Evolutionary conservation across 23 red algal genomes (phyloP).

Genomic region (Agarophyton chilense): DNA sequence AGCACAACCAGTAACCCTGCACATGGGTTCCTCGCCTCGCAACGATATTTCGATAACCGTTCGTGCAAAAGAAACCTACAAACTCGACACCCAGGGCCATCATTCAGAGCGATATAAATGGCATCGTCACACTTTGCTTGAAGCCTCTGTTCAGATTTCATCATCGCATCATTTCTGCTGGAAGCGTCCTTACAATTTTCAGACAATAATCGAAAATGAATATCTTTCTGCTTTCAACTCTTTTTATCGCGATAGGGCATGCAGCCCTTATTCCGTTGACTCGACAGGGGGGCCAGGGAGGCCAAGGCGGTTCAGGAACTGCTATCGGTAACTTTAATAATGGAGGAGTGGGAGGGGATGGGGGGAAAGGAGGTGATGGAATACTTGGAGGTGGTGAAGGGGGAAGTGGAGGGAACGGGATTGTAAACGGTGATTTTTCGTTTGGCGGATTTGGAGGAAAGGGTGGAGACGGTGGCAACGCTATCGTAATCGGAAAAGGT

Average conservation of each 20-base stretch:
- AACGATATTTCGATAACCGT: no score
- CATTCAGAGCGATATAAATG: no score
- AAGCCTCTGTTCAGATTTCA: no score
- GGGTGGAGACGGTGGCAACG: background rate
- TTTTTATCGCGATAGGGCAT: background rate
- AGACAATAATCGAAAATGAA: no score
- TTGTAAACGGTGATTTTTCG: background rate
- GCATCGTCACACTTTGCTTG: no score
- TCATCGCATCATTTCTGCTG: no score
- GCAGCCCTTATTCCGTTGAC: background rate
- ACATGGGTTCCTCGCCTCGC: no score
- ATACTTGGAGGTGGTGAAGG: background rate
- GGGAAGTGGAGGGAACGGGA: background rate
- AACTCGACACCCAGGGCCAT: no score
- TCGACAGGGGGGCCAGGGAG: background rate
- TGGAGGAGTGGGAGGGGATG: background rate
- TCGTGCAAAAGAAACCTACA: no score
- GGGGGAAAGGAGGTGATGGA: background rate
- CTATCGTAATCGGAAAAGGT: background rate
- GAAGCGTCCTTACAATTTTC: no score
- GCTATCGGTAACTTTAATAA: background rate
- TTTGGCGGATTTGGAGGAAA: background rate
- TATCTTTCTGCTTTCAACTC: background rate
- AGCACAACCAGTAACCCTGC: no score
- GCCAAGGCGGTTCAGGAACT: background rate